phyloP scores from a whole-genome alignment of 345 rosid genomes.

The Eucalyptus sp. region DNA sequence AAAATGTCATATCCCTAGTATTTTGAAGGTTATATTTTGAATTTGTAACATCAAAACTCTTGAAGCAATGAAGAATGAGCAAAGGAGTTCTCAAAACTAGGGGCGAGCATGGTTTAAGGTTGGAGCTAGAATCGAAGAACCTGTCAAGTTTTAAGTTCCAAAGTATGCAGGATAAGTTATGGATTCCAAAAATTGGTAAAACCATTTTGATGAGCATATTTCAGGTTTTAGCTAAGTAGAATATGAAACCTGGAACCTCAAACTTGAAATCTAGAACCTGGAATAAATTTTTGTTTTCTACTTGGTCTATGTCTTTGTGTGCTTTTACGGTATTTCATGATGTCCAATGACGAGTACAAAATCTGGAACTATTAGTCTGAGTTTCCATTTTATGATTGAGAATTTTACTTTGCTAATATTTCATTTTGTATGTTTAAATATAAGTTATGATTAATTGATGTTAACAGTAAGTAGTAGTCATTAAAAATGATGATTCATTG shows the following conservation, averaged over 20 bases:
- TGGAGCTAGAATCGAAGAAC: neutral
- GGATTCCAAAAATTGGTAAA: rapidly evolving
- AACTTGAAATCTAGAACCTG: too few relatives aligned
- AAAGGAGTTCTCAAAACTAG: neutral
- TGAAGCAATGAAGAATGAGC: neutral
- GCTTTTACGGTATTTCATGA: rapidly evolving
- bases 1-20: neutral
- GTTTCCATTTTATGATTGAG: too few relatives aligned
- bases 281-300: too few relatives aligned
- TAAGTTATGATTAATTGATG: too few relatives aligned
- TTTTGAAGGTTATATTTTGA: too few relatives aligned
- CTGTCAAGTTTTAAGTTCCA: neutral
- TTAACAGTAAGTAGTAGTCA: too few relatives aligned
- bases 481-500: too few relatives aligned
- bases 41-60: neutral
- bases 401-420: too few relatives aligned
- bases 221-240: too few relatives aligned
- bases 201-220: neutral
- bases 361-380: too few relatives aligned
- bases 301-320: too few relatives aligned
- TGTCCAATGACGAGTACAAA: rapidly evolving
- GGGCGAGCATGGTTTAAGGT: rapidly evolving
- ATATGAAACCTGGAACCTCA: rapidly evolving
- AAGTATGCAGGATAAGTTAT: rapidly evolving
- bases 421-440: rapidly evolving